Evolutionary conservation across 2,329 filamentous ascomycete species (phyloP).

Genomic region (Rhinocladiella similis): DNA sequence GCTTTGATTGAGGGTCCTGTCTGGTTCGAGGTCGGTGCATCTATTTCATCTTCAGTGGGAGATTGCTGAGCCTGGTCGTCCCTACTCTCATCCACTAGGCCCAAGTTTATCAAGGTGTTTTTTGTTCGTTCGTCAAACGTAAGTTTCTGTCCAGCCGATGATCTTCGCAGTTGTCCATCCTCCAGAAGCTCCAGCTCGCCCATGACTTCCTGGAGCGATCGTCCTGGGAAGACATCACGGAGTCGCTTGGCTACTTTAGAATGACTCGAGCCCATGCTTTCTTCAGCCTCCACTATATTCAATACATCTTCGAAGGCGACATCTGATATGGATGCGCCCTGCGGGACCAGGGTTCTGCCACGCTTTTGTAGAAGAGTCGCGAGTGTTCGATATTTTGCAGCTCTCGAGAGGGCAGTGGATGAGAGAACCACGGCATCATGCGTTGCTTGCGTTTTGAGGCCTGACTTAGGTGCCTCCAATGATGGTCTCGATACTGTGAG

Average conservation of each 20-base stretch:
- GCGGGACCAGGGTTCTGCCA: not conserved
- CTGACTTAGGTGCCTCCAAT: not conserved
- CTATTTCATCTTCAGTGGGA: too few relatives aligned
- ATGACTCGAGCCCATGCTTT: not conserved
- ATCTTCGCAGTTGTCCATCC: too few relatives aligned
- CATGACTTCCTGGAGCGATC: not conserved
- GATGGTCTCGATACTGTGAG: not conserved
- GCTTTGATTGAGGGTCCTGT: too few relatives aligned
- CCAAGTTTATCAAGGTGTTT: conserved; percentile 3
- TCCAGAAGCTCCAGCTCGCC: not conserved
- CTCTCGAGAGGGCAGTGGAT: not conserved
- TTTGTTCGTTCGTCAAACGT: not conserved
- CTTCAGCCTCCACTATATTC: not conserved
- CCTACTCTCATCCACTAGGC: not conserved
- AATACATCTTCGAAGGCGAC: not conserved
- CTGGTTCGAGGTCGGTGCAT: too few relatives aligned
- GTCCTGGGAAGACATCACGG: not conserved
- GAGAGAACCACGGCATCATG: not conserved
- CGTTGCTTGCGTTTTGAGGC: not conserved
- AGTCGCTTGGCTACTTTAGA: not conserved
- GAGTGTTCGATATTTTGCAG: not conserved
- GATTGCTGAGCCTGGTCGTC: not conserved
- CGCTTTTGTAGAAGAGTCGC: not conserved
- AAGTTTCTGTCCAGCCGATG: too few relatives aligned
- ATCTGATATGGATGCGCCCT: not conserved